These are phyloP conservation scores for Tetrahymena malaccensis DNA, from an alignment of 73 alveolate genomes.

Conservation along the genomic window DNA sequence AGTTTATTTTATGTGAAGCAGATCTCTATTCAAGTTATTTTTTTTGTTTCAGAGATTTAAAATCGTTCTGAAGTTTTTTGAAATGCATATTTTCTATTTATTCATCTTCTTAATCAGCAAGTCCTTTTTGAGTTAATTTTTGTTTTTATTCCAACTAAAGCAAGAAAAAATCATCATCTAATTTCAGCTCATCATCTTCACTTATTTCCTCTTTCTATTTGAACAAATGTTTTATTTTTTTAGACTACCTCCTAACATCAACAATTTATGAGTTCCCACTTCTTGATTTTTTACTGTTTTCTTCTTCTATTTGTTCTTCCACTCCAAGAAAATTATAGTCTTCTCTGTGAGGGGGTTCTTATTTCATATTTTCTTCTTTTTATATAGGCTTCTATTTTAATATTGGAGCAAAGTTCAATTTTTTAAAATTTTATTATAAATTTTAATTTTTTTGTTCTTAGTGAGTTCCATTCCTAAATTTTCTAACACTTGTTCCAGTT, in stretches of 20 bases:
- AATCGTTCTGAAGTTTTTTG: not conserved
- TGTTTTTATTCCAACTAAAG: not conserved
- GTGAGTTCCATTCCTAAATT: not conserved
- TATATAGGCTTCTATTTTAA: not conserved
- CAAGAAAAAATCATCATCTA: not conserved
- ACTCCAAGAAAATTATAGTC: too few species aligned
- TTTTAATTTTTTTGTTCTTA: not conserved
- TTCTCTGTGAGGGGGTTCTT: not conserved
- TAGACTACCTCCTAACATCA: not conserved
- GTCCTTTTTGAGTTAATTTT: not conserved
- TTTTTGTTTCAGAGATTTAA: not conserved
- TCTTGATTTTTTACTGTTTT: not conserved
- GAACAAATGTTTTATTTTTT: not conserved
- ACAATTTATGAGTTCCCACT: not conserved
- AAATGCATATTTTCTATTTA: not conserved
- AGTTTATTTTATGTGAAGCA: not conserved
- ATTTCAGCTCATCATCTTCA: not conserved
- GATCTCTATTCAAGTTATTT: not conserved
- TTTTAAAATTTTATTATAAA: not conserved
- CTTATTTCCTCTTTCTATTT: not conserved
- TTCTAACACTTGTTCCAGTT: not conserved
- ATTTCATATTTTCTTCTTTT: not conserved
- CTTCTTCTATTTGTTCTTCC: not conserved
- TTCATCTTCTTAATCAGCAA: not conserved
- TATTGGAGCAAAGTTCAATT: not conserved